phyloP scores from a whole-genome alignment of 768 basidiomycete genomes.

The Albatrellus ellisii region DNA sequence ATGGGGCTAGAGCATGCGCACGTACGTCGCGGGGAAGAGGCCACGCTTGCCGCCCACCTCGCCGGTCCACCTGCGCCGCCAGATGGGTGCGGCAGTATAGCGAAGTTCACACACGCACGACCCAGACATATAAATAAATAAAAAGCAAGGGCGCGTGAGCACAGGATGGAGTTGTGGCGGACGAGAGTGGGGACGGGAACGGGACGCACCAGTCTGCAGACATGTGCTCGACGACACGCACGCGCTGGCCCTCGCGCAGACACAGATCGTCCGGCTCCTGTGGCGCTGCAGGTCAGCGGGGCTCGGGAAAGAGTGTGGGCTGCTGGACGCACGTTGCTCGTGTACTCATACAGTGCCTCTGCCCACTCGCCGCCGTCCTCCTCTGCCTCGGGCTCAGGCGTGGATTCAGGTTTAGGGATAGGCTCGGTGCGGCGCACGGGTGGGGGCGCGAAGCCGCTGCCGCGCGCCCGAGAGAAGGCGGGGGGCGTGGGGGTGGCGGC shows the following conservation, averaged over 20 bases:
- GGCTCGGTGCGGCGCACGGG: constrained; percentile 24
- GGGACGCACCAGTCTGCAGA: constrained; percentile 62
- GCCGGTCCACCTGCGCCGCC: constrained; percentile 13
- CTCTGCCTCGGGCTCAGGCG: constrained; percentile 4
- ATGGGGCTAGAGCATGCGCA: constrained; percentile 6
- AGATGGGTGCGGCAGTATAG: too few species aligned
- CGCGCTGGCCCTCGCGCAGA: constrained; percentile 39
- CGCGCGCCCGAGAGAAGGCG: constrained; percentile 23
- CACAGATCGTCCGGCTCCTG: constrained; percentile 61
- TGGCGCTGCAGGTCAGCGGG: background rate
- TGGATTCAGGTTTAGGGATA: background rate
- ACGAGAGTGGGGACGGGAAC: background rate
- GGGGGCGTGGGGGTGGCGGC: constrained; percentile 23
- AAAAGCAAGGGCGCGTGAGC: background rate
- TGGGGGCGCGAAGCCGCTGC: constrained; percentile 38
- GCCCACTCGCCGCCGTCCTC: constrained; percentile 50
- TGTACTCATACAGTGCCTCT: constrained; percentile 66
- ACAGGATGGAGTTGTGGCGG: background rate
- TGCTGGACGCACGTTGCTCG: constrained; percentile 35
- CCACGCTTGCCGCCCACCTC: constrained; percentile 9
- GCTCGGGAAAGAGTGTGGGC: background rate
- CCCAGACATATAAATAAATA: too few species aligned
- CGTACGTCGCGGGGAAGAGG: constrained; percentile 12
- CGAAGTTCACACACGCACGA: too few species aligned
- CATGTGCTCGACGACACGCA: constrained; percentile 51